Conservation (phyloP, 2,329 filamentous ascomycete species). For the Fusarium caatingaense region DNA sequence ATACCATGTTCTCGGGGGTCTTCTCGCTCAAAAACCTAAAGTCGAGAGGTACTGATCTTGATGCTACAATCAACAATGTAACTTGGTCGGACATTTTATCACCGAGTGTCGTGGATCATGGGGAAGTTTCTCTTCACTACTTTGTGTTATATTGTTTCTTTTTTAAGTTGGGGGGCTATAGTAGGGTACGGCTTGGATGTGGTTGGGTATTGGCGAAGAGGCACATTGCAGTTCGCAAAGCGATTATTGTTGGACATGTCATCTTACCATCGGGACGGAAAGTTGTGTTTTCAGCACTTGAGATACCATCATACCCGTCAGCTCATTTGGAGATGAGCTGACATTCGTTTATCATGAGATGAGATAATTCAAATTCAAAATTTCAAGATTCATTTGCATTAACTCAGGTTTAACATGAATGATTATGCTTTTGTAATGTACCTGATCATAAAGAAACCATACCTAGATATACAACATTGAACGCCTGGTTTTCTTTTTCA, state of each 20-base stretch:
- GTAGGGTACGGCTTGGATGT: not conserved
- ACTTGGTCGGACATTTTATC: not conserved
- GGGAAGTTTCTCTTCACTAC: not conserved
- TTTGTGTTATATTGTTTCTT: not conserved
- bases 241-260: slow-evolving; percentile 20
- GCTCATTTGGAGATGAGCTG: slow-evolving; percentile 20
- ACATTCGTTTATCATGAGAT: slow-evolving; percentile 26
- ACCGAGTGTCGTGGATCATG: not conserved
- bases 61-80: not conserved
- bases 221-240: slow-evolving; percentile 23
- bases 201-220: slow-evolving; percentile 23
- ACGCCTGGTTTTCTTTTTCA: slow-evolving; percentile 40
- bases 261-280: slow-evolving; percentile 21
- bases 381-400: not conserved
- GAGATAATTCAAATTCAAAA: slow-evolving; percentile 5
- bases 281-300: slow-evolving; percentile 36
- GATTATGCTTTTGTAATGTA: slow-evolving; percentile 18
- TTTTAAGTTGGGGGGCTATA: not conserved
- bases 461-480: slow-evolving; percentile 34
- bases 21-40: slow-evolving; percentile 18
- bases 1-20: slow-evolving; percentile 19
- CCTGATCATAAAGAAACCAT: slow-evolving; percentile 23
- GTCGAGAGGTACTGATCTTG: slow-evolving; percentile 9
- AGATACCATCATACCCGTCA: slow-evolving; percentile 42
- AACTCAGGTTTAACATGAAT: slow-evolving; percentile 7